Evolutionary conservation across 108 stramenopile genomes (phyloP), one percentile per base, ranked within the genome.

Genomic region (Licmophora abbreviata): DNA sequence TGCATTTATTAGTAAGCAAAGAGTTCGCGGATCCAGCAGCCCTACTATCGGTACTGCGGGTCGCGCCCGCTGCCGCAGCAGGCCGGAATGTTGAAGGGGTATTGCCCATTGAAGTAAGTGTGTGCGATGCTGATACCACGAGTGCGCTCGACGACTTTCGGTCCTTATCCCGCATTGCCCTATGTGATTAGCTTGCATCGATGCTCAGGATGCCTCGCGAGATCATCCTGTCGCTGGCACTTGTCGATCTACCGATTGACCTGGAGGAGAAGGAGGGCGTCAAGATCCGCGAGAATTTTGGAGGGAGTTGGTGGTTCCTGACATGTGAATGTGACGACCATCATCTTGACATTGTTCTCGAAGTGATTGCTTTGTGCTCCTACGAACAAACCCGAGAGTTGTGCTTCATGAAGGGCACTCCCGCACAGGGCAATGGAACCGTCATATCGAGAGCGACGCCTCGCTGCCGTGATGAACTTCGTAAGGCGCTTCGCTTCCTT

Each of bases 291-390:
- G 51, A 68, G 33, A 74, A 70, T 17, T 77, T 53, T 67, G 89
- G 88, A 27, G 69, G 61, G 46, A 87, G 85, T 62, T 92, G 90
- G 90, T 79, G 69, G 68, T 88, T 80, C 51, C 50, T 92, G 30
- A 57, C 72, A 21, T 83, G 85, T 58, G 90, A 92, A 37, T 75
- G 81, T 26, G 77, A 85, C 47, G 90, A 92, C 53, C 49, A 58
- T 44, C 76, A 72, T 47, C 64, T 73, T 15, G 59, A 73, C 26
- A 56, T 92, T 35, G 83, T 92, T 0, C 61, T 66, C 31, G 71
- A 88, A 35, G 70, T 92, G 22, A 52, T 87, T 15, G 54, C 70
- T 3, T 61, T 87, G 20, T 92, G 90, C 47, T 70, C 79, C 25
- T 77, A 77, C 58, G 63, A 70, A 17, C 85, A 92, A 63, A 66